Evolutionary conservation across 768 basidiomycete genomes (phyloP).

Genomic region (Boletus edulis): DNA sequence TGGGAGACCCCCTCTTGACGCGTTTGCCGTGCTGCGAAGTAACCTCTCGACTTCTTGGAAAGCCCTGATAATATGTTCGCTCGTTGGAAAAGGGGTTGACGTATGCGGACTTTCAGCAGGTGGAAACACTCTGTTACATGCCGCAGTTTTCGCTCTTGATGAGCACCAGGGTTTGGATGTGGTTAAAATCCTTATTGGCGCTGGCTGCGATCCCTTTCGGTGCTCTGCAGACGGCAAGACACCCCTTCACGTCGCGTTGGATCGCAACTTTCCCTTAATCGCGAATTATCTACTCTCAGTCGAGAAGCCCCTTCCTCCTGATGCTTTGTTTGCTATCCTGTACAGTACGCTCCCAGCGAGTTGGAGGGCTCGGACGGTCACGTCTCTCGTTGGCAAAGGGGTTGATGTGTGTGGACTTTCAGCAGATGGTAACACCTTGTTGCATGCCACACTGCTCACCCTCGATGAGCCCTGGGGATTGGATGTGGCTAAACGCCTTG

Average conservation of each 20-base stretch:
- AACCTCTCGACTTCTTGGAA: neutral
- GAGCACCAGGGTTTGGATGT: neutral
- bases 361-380: neutral
- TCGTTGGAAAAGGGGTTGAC: neutral
- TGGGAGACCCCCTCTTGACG: neutral
- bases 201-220: neutral
- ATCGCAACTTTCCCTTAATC: neutral
- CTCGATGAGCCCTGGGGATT: too few species aligned
- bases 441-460: neutral
- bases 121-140: neutral
- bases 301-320: neutral
- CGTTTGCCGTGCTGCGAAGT: neutral
- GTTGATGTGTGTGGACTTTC: neutral
- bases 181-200: neutral
- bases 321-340: neutral
- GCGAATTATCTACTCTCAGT: neutral
- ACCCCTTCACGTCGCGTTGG: neutral
- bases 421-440: neutral
- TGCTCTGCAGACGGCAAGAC: neutral
- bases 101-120: neutral
- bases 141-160: neutral
- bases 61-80: neutral
- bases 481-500: neutral
- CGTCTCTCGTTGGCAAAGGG: neutral
- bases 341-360: neutral